Conservation (phyloP, 768 basidiomycete species). For the Russula sp. region DNA sequence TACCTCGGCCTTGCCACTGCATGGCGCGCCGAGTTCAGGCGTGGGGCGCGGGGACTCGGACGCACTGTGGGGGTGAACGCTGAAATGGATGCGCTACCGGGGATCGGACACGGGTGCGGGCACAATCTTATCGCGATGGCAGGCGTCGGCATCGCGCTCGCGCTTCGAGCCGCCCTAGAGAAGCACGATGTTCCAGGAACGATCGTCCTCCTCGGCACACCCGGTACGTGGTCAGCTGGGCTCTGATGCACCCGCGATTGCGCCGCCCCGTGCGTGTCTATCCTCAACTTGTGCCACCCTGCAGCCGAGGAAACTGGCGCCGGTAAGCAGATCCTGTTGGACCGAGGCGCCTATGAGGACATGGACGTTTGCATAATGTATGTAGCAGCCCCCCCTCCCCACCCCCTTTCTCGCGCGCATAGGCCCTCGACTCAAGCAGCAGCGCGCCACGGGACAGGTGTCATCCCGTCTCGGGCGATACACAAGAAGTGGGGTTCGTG, state of each 20-base stretch:
- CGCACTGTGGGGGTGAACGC: slow-evolving; percentile 73
- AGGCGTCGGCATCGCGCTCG: slow-evolving; percentile 69
- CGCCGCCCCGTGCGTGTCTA: background rate
- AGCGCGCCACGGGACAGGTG: slow-evolving; percentile 43
- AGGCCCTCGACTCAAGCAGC: background rate
- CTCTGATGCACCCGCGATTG: background rate
- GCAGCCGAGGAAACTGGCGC: slow-evolving; percentile 74
- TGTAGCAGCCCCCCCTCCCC: slow-evolving; percentile 16
- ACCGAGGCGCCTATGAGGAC: slow-evolving; percentile 69
- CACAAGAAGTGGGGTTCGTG: slow-evolving; percentile 45
- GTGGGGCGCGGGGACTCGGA: slow-evolving; percentile 55
- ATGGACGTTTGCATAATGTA: slow-evolving; percentile 83
- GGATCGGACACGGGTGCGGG: slow-evolving; percentile 63
- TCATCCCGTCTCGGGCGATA: slow-evolving; percentile 58
- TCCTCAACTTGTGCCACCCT: background rate
- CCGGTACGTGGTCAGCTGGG: slow-evolving; percentile 31
- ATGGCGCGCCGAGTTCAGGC: slow-evolving; percentile 67
- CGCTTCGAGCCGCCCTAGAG: slow-evolving; percentile 62
- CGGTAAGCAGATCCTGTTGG: slow-evolving; percentile 69
- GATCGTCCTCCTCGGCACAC: slow-evolving; percentile 71
- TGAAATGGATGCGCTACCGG: slow-evolving; percentile 63
- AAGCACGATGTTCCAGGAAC: slow-evolving; percentile 58
- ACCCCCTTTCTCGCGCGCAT: background rate
- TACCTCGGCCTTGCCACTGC: slow-evolving; percentile 71
- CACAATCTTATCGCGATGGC: slow-evolving; percentile 80